Base-by-base conservation (phyloP, 768 basidiomycete species). In the Phylloporus sp. region DNA sequence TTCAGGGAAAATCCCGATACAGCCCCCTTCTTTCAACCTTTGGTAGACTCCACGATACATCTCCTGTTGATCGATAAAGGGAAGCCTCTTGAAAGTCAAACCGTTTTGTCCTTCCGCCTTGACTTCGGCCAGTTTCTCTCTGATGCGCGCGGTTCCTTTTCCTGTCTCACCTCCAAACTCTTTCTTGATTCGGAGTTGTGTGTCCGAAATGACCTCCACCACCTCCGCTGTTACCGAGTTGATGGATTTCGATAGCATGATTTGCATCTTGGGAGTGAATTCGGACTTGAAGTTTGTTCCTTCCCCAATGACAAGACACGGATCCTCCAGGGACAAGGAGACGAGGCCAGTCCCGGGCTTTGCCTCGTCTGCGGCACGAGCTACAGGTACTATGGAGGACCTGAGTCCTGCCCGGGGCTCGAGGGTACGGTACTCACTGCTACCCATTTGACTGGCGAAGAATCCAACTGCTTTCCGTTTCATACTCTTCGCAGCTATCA, bases 1-100 rank as follows among this genome's bases (percentile, higher is more conserved):
- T 85, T 98, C 97, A 34, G 97, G 97, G 65, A 98, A 98, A 57
- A 99, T 97, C 41, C 97, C 95, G 55, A 99, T 95, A 57, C 86
- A 85, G 13, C 92, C 92, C 9, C 91, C 91, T 50, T 87, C 81
- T 50, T 82, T 89, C 50, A 98, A 73, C 50, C 82, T 80, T 64
- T 91, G 78, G 69, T 97, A 99, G 5, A 98, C 97, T 53, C 91
- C 79, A 16, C 86, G 82, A 70, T 98, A 99, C 86, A 97, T 97
- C 47, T 91, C 83, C 55, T 88, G 82, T 66, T 98, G 97, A 72
- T 99, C 90, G 55, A 99, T 83, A 65, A 86, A 86, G 1, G 95
- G 93, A 51, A 98, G 70, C 34, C 74, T 76, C 71, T 94, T 93
- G 78, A 84, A 97, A 15, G 84, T 74, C 42, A 95, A 55, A 0